Evolutionary conservation across 73 alveolate species (phyloP), one percentile per base, ranked within the genome.

Genomic region (Paramecium sexaurelia): DNA sequence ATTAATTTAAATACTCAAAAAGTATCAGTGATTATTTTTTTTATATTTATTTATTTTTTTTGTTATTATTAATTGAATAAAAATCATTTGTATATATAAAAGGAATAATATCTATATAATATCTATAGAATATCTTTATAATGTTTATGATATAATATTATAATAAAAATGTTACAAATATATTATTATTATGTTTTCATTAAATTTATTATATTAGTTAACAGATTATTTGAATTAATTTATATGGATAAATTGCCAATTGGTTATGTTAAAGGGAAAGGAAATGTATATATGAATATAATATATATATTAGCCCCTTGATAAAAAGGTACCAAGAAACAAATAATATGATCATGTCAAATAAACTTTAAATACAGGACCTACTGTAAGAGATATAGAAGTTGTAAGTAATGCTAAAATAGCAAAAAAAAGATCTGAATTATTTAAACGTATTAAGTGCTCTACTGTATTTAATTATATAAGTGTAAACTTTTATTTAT

Each of bases 381-480:
- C 95, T 83, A 98, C 99, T 6, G 96, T 97, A 35, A 96, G 95
- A 57, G 98, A 98, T 55, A 98, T 96, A 10, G 99, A 97, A 91
- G 94, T 97, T 61, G 94, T 96, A 56, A 93, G 97, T 82, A 95
- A 84, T 61, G 36, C 39, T 6, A 92, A 87, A 24, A 97, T 96
- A 41, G 96, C 98, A 5, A 97, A 97, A 84, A 95, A 96, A 78
- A 96, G 94, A 92, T 82, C 92, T 55, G 99, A 97, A 75, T 86
- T 94, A 7, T 97, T 96, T 91, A 93, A 94, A 40, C 92, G 99
- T 67, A 96, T 97, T 40, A 95, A 94, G 91, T 19, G 95, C 19
- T 92, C 97, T 6, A 97, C 99, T 71, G 94, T 97, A n/a, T 91
- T 92, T 19, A 94, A 96, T 55, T 91, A 95, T 9, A 93, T 96